Percentiles rank a stretch among this genome's conserved stretches.
These are phyloP conservation scores for Apiotrichum gracile DNA, from an alignment of 1,284 basidiomycete species.

Conservation along the genomic window DNA sequence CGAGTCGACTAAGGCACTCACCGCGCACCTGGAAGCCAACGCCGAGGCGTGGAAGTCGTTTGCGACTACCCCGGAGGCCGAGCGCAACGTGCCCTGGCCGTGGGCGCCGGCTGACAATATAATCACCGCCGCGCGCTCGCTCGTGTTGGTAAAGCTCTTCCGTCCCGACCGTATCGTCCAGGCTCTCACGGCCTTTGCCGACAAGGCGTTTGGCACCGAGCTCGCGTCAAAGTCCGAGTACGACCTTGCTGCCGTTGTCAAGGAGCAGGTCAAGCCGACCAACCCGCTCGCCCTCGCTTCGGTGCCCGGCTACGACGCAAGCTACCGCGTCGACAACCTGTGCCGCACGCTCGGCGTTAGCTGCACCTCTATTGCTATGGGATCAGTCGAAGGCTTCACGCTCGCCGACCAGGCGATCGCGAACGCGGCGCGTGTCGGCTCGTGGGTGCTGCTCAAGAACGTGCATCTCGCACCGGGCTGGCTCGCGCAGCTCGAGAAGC, in stretches of 20 bases:
- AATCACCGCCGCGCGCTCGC: constrained; percentile 25
- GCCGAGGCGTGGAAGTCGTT: constrained; percentile 71
- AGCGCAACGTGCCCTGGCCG: constrained; percentile 63
- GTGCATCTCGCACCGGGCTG: constrained; percentile 89
- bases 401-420: constrained; percentile 92
- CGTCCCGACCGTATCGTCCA: constrained; percentile 39
- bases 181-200: constrained; percentile 30
- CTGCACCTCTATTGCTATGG: constrained; percentile 89
- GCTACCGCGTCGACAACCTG: constrained; percentile 86
- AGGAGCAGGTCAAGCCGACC: constrained; percentile 67
- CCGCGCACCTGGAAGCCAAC: constrained; percentile 60
- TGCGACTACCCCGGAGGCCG: constrained; percentile 64
- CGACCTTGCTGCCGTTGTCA: constrained; percentile 69
- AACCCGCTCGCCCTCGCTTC: constrained; percentile 87
- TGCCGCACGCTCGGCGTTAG: constrained; percentile 67
- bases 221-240: constrained; percentile 30
- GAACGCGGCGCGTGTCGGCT: constrained; percentile 77
- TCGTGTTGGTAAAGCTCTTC: constrained; percentile 39
- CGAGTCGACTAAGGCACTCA: constrained; percentile 60
- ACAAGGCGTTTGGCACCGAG: constrained; percentile 38
- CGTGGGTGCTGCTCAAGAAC: constrained; percentile 93
- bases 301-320: constrained; percentile 93
- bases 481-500: constrained; percentile 92
- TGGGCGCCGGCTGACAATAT: constrained; percentile 53
- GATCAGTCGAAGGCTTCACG: constrained; percentile 93